Evolutionary conservation across 164 flowering plant species (phyloP).

Genomic region (Magnolia sinica): DNA sequence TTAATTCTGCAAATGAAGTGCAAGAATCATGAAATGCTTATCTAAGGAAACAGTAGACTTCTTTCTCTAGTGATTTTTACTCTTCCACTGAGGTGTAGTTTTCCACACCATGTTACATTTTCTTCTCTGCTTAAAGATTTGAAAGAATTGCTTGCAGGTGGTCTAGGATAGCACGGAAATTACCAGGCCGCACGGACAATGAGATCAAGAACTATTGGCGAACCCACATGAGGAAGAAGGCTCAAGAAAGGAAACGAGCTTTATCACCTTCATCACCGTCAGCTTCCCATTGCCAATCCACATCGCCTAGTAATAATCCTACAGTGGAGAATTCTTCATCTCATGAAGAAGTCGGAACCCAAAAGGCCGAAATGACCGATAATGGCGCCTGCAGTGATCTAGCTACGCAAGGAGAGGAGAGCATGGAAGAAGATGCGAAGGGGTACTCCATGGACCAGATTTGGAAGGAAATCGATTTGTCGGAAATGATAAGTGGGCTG

Average conservation of each 20-base stretch:
- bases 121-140: not conserved
- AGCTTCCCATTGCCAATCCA: constrained; percentile 35
- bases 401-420: constrained; percentile 20
- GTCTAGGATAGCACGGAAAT: constrained; percentile 86
- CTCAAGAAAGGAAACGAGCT: constrained; percentile 65
- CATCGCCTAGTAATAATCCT: constrained; percentile 21
- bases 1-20: too few relatives aligned
- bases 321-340: constrained; percentile 27
- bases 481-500: constrained; percentile 21
- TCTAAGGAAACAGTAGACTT: too few relatives aligned
- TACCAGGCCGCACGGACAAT: constrained; percentile 94
- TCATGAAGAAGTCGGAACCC: not conserved
- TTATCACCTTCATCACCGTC: constrained; percentile 36
- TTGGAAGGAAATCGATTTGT: constrained; percentile 75
- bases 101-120: not conserved
- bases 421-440: constrained; percentile 24
- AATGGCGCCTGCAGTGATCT: not conserved
- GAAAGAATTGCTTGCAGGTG: constrained; percentile 43
- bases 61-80: too few relatives aligned
- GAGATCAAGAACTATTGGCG: constrained; percentile 99
- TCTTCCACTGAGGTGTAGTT: not conserved
- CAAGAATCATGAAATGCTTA: too few relatives aligned
- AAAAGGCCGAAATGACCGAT: not conserved
- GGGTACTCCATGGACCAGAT: constrained; percentile 78
- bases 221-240: constrained; percentile 86